phyloP scores from a whole-genome alignment of 768 basidiomycete genomes.

The Antrodiella citrinella region DNA sequence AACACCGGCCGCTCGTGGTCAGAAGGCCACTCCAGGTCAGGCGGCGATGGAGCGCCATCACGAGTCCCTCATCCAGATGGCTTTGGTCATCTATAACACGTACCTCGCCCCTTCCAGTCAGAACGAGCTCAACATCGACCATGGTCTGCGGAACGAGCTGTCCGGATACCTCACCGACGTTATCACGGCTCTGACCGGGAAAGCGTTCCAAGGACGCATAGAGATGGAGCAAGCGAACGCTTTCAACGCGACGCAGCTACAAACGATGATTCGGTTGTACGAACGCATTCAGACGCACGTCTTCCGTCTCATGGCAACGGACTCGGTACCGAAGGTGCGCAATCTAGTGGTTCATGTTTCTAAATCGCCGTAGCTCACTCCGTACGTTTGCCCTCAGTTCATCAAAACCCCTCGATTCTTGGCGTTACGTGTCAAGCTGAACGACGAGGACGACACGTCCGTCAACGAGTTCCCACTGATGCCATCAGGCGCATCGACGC shows the following conservation, averaged over 20 bases:
- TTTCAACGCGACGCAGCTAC: constrained; percentile 93
- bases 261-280: constrained; percentile 88
- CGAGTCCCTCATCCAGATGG: constrained; percentile 88
- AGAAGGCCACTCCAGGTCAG: constrained; percentile 59
- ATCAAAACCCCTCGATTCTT: constrained; percentile 81
- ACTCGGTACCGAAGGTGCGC: constrained; percentile 91
- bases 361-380: background rate
- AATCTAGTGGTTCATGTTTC: background rate
- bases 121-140: constrained; percentile 97
- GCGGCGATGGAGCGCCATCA: constrained; percentile 96
- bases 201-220: constrained; percentile 69
- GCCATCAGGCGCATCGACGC: constrained; percentile 22
- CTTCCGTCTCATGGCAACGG: constrained; percentile 96
- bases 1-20: constrained; percentile 20
- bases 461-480: constrained; percentile 40
- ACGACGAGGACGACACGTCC: constrained; percentile 56
- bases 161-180: constrained; percentile 90
- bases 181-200: constrained; percentile 69
- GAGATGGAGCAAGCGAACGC: constrained; percentile 74
- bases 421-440: constrained; percentile 70
- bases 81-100: constrained; percentile 88
- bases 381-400: constrained; percentile 42
- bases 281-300: constrained; percentile 96
- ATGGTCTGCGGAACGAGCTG: constrained; percentile 89
- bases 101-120: constrained; percentile 94